Conservation (phyloP, 768 basidiomycete genomes). For the Podaxis sp. region DNA sequence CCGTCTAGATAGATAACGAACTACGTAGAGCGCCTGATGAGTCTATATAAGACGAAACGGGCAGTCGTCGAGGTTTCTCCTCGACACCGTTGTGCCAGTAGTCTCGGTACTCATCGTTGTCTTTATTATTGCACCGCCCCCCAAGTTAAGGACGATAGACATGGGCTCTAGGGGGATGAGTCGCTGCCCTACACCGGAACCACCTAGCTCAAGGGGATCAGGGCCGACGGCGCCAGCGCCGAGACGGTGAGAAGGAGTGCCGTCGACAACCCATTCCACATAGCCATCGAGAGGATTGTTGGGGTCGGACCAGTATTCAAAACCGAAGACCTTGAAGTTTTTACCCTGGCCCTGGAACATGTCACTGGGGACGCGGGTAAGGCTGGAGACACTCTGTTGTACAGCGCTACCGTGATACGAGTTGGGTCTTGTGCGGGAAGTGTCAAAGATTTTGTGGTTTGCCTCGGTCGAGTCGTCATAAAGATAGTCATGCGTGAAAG, state of each 20-base stretch:
- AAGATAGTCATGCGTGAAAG: constrained; percentile 43
- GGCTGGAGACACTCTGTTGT: constrained; percentile 54
- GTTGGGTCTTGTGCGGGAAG: constrained; percentile 35
- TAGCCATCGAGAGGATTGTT: constrained; percentile 53
- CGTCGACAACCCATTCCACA: constrained; percentile 76
- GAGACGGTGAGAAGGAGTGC: constrained; percentile 47
- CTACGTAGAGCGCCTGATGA: too few relatives aligned
- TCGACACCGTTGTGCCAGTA: too few relatives aligned
- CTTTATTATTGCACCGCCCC: too few relatives aligned
- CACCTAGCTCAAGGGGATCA: constrained; percentile 32
- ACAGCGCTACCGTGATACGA: constrained; percentile 52
- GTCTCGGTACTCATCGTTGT: too few relatives aligned
- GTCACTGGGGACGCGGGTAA: constrained; percentile 48
- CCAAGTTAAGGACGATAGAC: constrained; percentile 62
- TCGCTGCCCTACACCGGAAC: constrained; percentile 58
- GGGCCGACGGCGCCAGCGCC: constrained; percentile 51
- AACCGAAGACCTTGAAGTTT: constrained; percentile 42
- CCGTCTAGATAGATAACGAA: too few relatives aligned
- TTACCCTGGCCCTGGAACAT: constrained; percentile 58
- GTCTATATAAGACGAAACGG: too few relatives aligned
- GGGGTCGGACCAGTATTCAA: constrained; percentile 74
- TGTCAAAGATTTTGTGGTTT: constrained; percentile 34
- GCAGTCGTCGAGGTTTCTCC: too few relatives aligned
- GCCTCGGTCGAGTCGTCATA: constrained; percentile 33
- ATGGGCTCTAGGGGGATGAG: constrained; percentile 59